phyloP scores from a whole-genome alignment of 805 yeast species.

The Myxozyma udenii region DNA sequence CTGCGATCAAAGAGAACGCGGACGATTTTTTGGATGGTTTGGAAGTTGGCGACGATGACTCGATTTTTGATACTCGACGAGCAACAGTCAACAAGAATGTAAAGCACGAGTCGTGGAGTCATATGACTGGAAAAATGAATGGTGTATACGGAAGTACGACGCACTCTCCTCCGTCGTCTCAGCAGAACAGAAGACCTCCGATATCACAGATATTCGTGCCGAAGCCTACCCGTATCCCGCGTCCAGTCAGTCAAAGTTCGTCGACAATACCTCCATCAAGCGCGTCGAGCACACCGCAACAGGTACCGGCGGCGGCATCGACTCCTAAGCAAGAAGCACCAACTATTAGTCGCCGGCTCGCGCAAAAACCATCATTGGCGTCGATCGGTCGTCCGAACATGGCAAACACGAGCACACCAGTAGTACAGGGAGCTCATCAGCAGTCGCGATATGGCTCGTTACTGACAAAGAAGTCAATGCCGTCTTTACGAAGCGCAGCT shows the following conservation, averaged over 20 bases:
- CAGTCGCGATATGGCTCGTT: slow-evolving; percentile 11
- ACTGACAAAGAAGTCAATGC: slow-evolving; percentile 29
- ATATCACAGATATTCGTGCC: slow-evolving; percentile 7
- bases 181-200: slow-evolving; percentile 1
- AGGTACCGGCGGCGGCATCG: slow-evolving; percentile 1
- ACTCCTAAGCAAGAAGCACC: slow-evolving; percentile 6
- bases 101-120: slow-evolving; percentile 4
- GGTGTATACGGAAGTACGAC: not conserved
- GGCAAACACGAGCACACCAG: slow-evolving; percentile 1
- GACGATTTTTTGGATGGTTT: slow-evolving; percentile 28
- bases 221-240: slow-evolving; percentile 26
- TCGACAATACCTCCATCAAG: not conserved
- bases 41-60: slow-evolving; percentile 25
- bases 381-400: slow-evolving; percentile 3
- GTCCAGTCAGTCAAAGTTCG: slow-evolving; percentile 23
- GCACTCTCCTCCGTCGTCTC: not conserved
- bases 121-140: too few relatives aligned
- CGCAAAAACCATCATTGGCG: slow-evolving; percentile 24
- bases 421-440: not conserved
- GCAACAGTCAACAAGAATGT: slow-evolving; percentile 18
- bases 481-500: slow-evolving; percentile 21
- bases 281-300: not conserved
- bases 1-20: not conserved
- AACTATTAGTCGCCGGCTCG: not conserved
- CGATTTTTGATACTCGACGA: slow-evolving; percentile 18